Evolutionary conservation across 2,329 filamentous ascomycete genomes (phyloP), one percentile per base, ranked within the genome.

Genomic region (Mollisia scopiformis): DNA sequence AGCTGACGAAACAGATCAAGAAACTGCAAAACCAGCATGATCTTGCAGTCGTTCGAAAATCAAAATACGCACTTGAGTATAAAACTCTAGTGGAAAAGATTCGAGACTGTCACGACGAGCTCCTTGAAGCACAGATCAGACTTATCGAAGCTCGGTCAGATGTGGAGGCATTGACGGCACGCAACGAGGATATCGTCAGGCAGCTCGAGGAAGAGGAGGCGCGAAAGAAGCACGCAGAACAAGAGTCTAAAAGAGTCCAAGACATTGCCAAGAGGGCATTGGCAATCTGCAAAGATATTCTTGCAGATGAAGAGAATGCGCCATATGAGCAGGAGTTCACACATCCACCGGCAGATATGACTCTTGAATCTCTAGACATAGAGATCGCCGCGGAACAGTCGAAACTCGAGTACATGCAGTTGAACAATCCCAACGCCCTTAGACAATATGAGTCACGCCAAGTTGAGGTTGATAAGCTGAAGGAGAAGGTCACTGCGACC

Each of bases 81-180:
- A 78, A 88, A 73, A 82, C 84, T 65, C 79, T 84, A 4, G 82
- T 96, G 7, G 81, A 83, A n/a, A 72, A 76, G 21, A 82, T 96
- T 47, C 84, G 85, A 14, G 75, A 79, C 52, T 81, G 86, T 6
- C 86, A 90, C 55, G 81, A 88, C 49, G 82, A 84, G 14, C 77
- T 92, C 11, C 75, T 93, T 16, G 87, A 93, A 68, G 86, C 85
- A 1, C 84, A 91, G 66, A 81, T 97, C 47, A 82, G 87, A 62
- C 78, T 84, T 0, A 84, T 96, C 30, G 95, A 99, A 78, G 93
- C 92, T 1, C 75, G 81, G n/a, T 97, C 93, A 0, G 95, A 99
- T 69, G 75, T 90, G 2, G 81, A 86, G 47, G 84, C 84, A 6
- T 79, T 97, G n/a, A 84, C 85, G 68, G 78, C 79, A 16, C 87